A percentile compares a stretch with the other conserved stretches of the same genome.
These are phyloP conservation scores for Kokia cookei DNA, from an alignment of 441 rosid species.

Conservation along the genomic window DNA sequence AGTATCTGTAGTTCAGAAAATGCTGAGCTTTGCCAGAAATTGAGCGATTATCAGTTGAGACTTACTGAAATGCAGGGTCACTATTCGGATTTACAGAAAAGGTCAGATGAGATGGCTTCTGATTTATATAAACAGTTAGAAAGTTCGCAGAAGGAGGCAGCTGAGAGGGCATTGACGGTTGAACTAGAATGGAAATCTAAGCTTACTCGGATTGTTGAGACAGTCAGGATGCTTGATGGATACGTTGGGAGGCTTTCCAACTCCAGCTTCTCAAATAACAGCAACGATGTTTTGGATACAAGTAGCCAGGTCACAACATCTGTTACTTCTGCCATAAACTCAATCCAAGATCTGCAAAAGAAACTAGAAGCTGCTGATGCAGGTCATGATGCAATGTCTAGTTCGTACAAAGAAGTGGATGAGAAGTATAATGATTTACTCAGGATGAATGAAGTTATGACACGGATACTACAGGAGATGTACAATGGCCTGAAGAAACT, in stretches of 20 bases:
- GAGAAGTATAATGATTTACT: constrained; percentile 45
- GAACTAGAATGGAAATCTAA: constrained; percentile 57
- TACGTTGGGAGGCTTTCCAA: constrained; percentile 27
- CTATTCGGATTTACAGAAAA: constrained; percentile 48
- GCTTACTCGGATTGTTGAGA: constrained; percentile 42
- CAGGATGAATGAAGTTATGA: constrained; percentile 39
- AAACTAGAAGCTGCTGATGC: constrained; percentile 46
- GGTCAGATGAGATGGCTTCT: constrained; percentile 42
- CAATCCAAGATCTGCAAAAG: constrained; percentile 54
- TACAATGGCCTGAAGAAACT: constrained; percentile 51
- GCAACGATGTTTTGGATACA: constrained; percentile 36
- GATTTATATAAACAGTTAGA: constrained; percentile 46
- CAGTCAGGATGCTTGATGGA: constrained; percentile 61
- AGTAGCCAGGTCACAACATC: constrained; percentile 42
- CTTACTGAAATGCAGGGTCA: constrained; percentile 50
- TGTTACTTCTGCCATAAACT: constrained; percentile 49
- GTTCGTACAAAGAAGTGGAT: constrained; percentile 40
- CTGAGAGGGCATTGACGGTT: constrained; percentile 42
- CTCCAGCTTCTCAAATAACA: constrained; percentile 20
- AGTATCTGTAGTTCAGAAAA: constrained; percentile 43
- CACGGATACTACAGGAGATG: constrained; percentile 32
- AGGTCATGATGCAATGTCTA: constrained; percentile 40
- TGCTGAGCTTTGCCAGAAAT: constrained; percentile 41
- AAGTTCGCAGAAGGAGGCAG: constrained; percentile 49
- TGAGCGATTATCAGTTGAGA: constrained; percentile 36